Conservation (phyloP, 192 early-diverging fungal genomes). For the Umbelopsis vinacea region DNA sequence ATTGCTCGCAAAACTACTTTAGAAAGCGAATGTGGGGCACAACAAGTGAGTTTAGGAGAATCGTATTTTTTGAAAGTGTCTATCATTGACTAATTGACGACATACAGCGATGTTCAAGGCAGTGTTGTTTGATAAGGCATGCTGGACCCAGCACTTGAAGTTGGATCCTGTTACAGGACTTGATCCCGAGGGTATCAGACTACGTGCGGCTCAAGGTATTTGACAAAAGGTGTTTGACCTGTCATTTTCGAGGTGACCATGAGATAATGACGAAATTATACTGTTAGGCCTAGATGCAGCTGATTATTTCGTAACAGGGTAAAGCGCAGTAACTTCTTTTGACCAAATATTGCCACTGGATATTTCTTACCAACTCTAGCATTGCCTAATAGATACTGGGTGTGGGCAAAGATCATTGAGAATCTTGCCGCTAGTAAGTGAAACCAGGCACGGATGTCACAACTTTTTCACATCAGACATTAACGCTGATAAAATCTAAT, state of each 20-base stretch:
- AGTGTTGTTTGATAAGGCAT: slow-evolving; percentile 82
- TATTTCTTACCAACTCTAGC: neutral
- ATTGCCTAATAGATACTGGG: slow-evolving; percentile 69
- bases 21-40: slow-evolving; percentile 88
- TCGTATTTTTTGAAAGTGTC: neutral
- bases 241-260: neutral
- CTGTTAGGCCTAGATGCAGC: slow-evolving; percentile 78
- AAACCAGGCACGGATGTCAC: neutral
- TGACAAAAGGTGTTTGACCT: neutral
- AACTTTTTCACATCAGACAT: neutral
- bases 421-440: slow-evolving; percentile 69
- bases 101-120: slow-evolving; percentile 78
- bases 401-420: slow-evolving; percentile 82
- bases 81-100: neutral
- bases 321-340: slow-evolving; percentile 23
- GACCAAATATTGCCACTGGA: neutral
- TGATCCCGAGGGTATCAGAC: slow-evolving; percentile 80
- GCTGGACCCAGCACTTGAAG: slow-evolving; percentile 85
- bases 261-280: neutral
- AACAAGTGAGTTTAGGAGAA: slow-evolving; percentile 49
- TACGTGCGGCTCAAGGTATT: slow-evolving; percentile 77
- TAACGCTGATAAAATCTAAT: neutral
- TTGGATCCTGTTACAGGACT: slow-evolving; percentile 82
- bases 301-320: slow-evolving; percentile 89
- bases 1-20: slow-evolving; percentile 83